These are phyloP conservation scores for Capronia americana DNA, from an alignment of 2,329 filamentous ascomycete genomes.

Conservation along the genomic window DNA sequence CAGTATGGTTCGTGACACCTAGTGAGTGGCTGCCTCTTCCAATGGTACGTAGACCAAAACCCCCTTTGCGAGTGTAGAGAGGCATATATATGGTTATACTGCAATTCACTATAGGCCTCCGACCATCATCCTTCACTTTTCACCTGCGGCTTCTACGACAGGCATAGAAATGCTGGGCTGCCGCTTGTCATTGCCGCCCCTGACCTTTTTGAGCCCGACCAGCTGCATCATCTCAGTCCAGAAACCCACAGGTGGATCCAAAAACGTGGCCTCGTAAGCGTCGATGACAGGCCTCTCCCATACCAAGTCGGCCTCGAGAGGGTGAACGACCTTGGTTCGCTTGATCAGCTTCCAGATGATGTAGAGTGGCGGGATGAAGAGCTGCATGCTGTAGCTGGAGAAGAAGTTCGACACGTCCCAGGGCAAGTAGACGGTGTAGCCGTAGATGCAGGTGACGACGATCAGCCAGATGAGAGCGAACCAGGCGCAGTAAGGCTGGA, in stretches of 20 bases:
- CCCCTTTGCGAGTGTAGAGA: neutral
- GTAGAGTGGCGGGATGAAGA: constrained; percentile 30
- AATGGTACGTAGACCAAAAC: neutral
- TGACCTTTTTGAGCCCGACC: constrained; percentile 31
- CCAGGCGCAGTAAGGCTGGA: constrained; percentile 64
- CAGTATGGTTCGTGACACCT: neutral
- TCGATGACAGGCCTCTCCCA: constrained; percentile 68
- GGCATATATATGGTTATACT: neutral
- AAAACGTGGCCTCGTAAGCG: constrained; percentile 62
- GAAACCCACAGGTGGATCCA: constrained; percentile 51
- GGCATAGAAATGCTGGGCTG: neutral
- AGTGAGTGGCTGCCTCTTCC: neutral
- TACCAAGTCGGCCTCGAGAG: constrained; percentile 57
- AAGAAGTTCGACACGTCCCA: constrained; percentile 72
- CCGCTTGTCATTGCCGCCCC: constrained; percentile 18
- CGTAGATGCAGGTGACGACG: constrained; percentile 72
- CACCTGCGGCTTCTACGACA: neutral
- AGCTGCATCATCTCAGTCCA: constrained; percentile 39
- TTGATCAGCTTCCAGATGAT: constrained; percentile 43
- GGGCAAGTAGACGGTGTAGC: constrained; percentile 74
- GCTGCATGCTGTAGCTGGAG: constrained; percentile 50
- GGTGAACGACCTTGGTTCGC: constrained; percentile 19
- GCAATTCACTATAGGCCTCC: neutral
- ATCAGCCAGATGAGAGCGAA: constrained; percentile 57
- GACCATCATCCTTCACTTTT: neutral